A percentile compares a stretch with the other conserved stretches of the same genome.
Evolutionary conservation across 2,329 filamentous ascomycete genomes (phyloP).

Genomic region (Neopestalotiopsis sp.): DNA sequence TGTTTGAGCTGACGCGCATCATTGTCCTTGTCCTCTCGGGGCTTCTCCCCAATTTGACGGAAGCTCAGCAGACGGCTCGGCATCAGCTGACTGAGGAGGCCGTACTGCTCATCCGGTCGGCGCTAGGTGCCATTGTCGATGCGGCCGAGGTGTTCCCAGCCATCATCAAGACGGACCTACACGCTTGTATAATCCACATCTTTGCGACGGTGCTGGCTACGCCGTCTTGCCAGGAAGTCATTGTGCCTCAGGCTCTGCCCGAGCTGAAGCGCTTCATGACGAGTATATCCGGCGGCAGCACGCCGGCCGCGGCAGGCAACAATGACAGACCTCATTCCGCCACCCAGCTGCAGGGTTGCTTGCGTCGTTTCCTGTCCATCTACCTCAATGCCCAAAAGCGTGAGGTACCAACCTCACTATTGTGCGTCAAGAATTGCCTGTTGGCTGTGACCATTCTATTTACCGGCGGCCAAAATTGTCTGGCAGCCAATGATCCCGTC

Average conservation of each 20-base stretch:
- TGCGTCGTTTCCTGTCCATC: constrained; percentile 83
- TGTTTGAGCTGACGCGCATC: constrained; percentile 95
- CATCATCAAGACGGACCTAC: constrained; percentile 94
- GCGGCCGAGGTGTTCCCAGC: constrained; percentile 94
- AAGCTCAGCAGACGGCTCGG: constrained; percentile 68
- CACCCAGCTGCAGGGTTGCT: constrained; percentile 79
- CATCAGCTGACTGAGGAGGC: constrained; percentile 88
- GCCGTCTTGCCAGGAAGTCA: constrained; percentile 82
- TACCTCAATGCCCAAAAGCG: constrained; percentile 78
- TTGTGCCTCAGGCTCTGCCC: constrained; percentile 88
- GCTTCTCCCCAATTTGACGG: constrained; percentile 81
- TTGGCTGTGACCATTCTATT: constrained; percentile 89
- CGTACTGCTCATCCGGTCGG: constrained; percentile 77
- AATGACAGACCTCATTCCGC: constrained; percentile 56
- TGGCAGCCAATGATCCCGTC: constrained; percentile 77
- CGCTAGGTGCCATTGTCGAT: constrained; percentile 88
- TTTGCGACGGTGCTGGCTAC: constrained; percentile 93
- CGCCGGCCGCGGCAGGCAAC: constrained; percentile 34
- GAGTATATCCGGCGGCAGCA: constrained; percentile 63
- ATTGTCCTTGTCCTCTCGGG: constrained; percentile 93
- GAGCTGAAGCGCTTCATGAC: constrained; percentile 91
- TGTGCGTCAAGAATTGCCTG: constrained; percentile 92
- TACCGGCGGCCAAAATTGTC: constrained; percentile 76
- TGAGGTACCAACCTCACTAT: constrained; percentile 75
- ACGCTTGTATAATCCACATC: constrained; percentile 96